phyloP scores from a whole-genome alignment of 2,329 filamentous ascomycete species.

The Exophiala sp. region DNA sequence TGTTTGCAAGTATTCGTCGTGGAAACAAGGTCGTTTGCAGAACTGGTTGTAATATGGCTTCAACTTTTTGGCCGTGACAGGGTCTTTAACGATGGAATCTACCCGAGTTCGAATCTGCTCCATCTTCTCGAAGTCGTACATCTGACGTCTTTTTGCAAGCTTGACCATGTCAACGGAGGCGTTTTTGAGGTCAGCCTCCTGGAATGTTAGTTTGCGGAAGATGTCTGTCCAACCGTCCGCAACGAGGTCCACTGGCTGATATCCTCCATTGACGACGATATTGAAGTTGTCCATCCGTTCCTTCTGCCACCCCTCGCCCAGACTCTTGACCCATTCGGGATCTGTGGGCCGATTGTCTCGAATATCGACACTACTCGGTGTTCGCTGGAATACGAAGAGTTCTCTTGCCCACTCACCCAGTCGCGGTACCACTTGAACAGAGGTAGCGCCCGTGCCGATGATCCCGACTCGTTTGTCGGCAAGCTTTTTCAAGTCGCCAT shows the following conservation, averaged over 20 bases:
- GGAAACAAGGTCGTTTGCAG: conserved; percentile 63
- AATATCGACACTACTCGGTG: conserved; percentile 40
- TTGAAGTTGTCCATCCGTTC: conserved; percentile 32
- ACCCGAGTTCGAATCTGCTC: conserved; percentile 40
- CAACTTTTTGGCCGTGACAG: conserved; percentile 49
- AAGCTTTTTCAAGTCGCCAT: conserved; percentile 38
- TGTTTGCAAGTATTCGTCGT: conserved; percentile 55
- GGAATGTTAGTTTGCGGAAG: conserved; percentile 12
- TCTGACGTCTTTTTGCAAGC: conserved; percentile 15
- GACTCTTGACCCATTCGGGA: conserved; percentile 1
- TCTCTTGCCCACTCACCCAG: conserved; percentile 41
- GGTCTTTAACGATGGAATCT: conserved; percentile 52
- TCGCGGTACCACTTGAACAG: conserved; percentile 16
- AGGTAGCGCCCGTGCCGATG: conserved; percentile 22
- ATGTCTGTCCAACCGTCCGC: conserved; percentile 31
- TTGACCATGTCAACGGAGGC: conserved; percentile 4
- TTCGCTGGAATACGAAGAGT: conserved; percentile 30
- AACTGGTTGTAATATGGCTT: conserved; percentile 59
- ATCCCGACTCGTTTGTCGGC: conserved; percentile 18
- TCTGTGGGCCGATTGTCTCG: conserved; percentile 16
- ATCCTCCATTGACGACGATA: conserved; percentile 25
- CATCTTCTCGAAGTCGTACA: conserved; percentile 25
- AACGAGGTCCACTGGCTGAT: conserved; percentile 27
- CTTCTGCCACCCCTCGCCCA: conserved; percentile 30
- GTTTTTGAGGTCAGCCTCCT: background rate